Base-by-base conservation (phyloP, 1,284 basidiomycete species). In the Irpex sp. region DNA sequence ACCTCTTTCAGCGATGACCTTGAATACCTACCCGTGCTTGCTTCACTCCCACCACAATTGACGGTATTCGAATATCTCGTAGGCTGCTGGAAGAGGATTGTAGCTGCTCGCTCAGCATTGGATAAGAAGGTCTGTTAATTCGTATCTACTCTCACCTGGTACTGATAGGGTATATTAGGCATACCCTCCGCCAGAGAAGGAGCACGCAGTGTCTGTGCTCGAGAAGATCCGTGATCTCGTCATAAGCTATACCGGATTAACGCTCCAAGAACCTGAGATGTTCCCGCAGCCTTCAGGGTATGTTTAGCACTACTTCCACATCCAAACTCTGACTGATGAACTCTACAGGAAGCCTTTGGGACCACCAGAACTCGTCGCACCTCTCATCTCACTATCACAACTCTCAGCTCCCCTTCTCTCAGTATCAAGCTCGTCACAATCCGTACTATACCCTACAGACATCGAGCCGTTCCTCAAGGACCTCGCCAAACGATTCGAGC, bases 41-140 rank as follows among this genome's bases (percentile, higher is more conserved):
- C 90, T 2, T 90, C 90, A 23, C 76, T 97, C 28, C 93, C 93
- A 3, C 69, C 85, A 12, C 76, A 87, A 57, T 86, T 95, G 74
- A 96, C 95, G 0, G 83, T 87, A 0, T 96, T 96, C 66, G 94
- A 98, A 70, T 99, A 96, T 71, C 82, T 99, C 21, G 82, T 94
- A 1, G 89, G 89, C 19, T 91, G 91, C 68, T 99, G 96, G 96
- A 94, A 92, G 73, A 83, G 94, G 21, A 71, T 91, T 53, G 88
- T 92, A 64, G 67, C 74, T 1, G 80, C 80, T 5, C 84, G 84
- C 64, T 76, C 80, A 33, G 78, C 81, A 39, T 69, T 89, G 14
- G 67, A 82, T 49, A 89, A 87, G 70, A 86, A 85, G 80, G 90
- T 88, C 28, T 6, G 36, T 35, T n/a, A n/a, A n/a, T n/a, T n/a